Evolutionary conservation across 2,329 filamentous ascomycete species (phyloP), one percentile per base, ranked within the genome.

Genomic region (Colletotrichum tamarilloi): DNA sequence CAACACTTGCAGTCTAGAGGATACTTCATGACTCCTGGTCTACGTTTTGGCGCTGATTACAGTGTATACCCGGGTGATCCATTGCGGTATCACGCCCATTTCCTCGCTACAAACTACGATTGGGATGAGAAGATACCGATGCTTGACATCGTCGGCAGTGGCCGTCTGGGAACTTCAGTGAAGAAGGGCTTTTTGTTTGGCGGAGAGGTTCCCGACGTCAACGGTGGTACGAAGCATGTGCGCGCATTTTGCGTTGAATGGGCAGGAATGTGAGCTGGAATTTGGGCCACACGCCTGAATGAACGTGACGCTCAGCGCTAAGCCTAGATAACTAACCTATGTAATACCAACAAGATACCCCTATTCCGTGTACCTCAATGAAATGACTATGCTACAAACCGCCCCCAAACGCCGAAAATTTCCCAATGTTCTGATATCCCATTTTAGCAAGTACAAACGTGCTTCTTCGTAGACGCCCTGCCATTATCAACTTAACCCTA

Each of bases 31-130:
- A 95, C 95, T 67, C 97, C 97, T 1, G 97, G 97, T 9, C 88
- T 99, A 65, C 94, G 97, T 30, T 99, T 99, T 79, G 97, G 97
- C 30, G 97, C 95, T 78, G 92, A 97, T 79, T 98, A 97, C 83
- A 95, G 95, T 77, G 94, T 97, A 5, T 99, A 99, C 78, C 97
- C 97, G 0, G 97, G 97, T 58, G 97, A 99, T 81, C 95, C 97
- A 1, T 87, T 99, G 64, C 92, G 97, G 12, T 99, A 97, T 81
- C 97, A 99, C 82, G 97, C 95, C 58, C 97, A 99, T 82, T 98
- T 98, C 81, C 89, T 98, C 77, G 94, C 93, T 8, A 93, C 92
- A n/a, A 91, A 93, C 38, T 91, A 93, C 77, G 91, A 87, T n/a
- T 98, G 95, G 95, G 92, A 98, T 74, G 91, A 98, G 78, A 91